Base-by-base conservation (phyloP, 768 basidiomycete species). In the Cytidiella melzeri region DNA sequence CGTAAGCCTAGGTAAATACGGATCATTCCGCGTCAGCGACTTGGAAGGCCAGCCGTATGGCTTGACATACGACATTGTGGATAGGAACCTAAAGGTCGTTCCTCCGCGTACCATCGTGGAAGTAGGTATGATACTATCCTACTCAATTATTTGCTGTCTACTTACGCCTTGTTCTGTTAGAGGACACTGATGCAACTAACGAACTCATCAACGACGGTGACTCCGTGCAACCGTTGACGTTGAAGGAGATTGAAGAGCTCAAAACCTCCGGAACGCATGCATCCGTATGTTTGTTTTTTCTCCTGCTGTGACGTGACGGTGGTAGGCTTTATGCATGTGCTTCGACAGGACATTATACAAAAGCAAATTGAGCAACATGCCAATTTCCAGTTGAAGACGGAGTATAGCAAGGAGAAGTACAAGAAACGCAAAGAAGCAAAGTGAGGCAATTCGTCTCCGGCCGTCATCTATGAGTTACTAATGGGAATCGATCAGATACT, bases 401-500 rank as follows among this genome's bases (percentile, higher is more conserved):
- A 95, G 66, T 98, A 94, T 67, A 93, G 90, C 68, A 98, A 99
- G 67, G 94, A 98, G 61, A 99, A 99, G 64, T 99, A 97, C 68
- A 87, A 81, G 65, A 95, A 94, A 65, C 77, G 92, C 34, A 99
- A 99, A 66, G 91, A 94, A 69, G 92, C 90, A 49, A 99, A 98
- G 94, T 95, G 61, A 56, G 83, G 64, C 13, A 3, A 13, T 23
- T 37, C 25, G 37, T 13, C 1, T 38, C 5, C 9, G n/a, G n/a
- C n/a, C n/a, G n/a, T 28, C 15, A 4, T 15, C 21, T n/a, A 3
- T 20, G 21, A 15, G 37, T 11, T 24, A 4, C 4, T 5, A 19
- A 41, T 13, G 47, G 4, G 6, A 7, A 27, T 24, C 26, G n/a
- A 43, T 47, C 55, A 98, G 94, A 59, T 97, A 88, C 64, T 84